Conservation (phyloP, 495 filamentous ascomycete species). For the Massariosphaeria phaeospora region DNA sequence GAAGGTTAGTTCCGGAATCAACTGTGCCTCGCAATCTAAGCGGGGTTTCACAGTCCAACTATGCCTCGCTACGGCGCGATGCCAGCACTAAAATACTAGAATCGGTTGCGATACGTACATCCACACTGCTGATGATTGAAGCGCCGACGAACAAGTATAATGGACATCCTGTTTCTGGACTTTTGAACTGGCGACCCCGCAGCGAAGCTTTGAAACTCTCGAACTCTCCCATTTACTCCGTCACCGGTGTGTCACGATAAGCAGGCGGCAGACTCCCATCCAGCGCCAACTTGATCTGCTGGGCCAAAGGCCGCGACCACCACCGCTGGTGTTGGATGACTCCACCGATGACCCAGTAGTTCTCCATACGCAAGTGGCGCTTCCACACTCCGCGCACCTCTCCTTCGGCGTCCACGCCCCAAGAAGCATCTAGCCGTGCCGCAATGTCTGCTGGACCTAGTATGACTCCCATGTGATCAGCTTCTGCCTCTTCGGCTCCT, state of each 20-base stretch:
- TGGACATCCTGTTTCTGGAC: too few relatives aligned
- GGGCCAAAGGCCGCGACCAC: slow-evolving; percentile 32
- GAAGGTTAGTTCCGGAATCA: too few relatives aligned
- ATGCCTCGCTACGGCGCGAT: too few relatives aligned
- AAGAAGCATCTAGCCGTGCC: slow-evolving; percentile 34
- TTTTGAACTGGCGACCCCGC: too few relatives aligned
- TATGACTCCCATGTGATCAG: background rate
- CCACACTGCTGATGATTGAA: too few relatives aligned
- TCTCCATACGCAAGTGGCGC: slow-evolving; percentile 33
- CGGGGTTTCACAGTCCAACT: too few relatives aligned
- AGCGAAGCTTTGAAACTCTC: background rate
- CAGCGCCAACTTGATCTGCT: slow-evolving; percentile 41
- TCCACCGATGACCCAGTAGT: slow-evolving; percentile 38
- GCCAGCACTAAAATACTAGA: too few relatives aligned
- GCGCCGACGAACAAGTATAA: too few relatives aligned
- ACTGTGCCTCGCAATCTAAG: too few relatives aligned
- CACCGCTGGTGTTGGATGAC: slow-evolving; percentile 34
- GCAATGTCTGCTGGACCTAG: slow-evolving; percentile 31
- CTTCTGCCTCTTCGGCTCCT: slow-evolving; percentile 7
- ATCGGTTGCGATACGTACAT: too few relatives aligned
- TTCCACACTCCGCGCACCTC: slow-evolving; percentile 40
- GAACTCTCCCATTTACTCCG: background rate
- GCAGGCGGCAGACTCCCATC: background rate
- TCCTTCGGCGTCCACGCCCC: slow-evolving; percentile 37
- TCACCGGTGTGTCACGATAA: background rate